A percentile compares a stretch with the other conserved stretches of the same genome.
Conservation (phyloP, 805 yeast genomes). For the Kodamaea leandrae region DNA sequence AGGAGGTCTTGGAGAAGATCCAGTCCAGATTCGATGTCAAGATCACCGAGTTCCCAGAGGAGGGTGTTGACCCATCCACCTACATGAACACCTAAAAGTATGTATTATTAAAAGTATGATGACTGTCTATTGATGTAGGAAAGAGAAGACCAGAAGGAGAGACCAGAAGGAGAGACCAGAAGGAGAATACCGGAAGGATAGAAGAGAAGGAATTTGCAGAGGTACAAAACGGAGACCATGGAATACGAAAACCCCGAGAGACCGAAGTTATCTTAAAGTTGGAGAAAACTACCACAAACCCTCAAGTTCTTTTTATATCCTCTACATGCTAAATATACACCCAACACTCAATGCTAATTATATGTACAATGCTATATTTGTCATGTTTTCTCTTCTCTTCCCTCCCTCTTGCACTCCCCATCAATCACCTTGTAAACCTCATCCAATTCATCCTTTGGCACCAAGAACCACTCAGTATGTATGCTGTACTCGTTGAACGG, state of each 20-base stretch:
- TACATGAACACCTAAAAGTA: conserved; percentile 82
- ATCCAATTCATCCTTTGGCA: conserved; percentile 42
- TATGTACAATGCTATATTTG: background rate
- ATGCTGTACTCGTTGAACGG: conserved; percentile 24
- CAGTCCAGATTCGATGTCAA: conserved; percentile 97
- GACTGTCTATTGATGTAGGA: background rate
- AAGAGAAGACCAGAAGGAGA: no score
- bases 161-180: no score
- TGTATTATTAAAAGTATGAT: background rate
- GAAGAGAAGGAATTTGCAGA: no score
- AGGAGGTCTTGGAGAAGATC: conserved; percentile 84
- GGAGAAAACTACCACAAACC: no score
- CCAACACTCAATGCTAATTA: no score
- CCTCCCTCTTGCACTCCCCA: background rate
- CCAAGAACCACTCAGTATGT: conserved; percentile 58
- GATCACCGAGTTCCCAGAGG: conserved; percentile 93
- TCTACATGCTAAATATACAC: no score
- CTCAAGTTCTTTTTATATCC: no score
- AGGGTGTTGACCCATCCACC: conserved; percentile 95
- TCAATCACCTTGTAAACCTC: conserved; percentile 35
- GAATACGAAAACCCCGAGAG: no score
- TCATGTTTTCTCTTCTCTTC: background rate
- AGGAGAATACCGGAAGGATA: no score
- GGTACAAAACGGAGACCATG: no score
- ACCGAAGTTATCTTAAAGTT: no score